Conservation (phyloP, 345 rosid genomes). For the Gossypium longicalyx region DNA sequence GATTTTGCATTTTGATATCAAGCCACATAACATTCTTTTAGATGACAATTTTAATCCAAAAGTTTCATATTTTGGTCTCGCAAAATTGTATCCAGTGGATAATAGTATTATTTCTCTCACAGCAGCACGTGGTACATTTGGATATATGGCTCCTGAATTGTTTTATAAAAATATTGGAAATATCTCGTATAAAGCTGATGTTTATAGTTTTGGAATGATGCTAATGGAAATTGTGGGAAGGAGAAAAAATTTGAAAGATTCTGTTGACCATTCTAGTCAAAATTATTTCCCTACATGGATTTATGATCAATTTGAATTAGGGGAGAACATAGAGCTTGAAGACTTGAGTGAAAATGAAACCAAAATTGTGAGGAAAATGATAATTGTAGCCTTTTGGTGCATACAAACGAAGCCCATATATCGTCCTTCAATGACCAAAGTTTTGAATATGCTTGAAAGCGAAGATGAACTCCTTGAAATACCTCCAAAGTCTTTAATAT, state of each 20-base stretch:
- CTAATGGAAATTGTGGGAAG: conserved; percentile 8
- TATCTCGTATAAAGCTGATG: conserved; percentile 1
- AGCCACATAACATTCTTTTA: not conserved
- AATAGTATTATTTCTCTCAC: too few relatives aligned
- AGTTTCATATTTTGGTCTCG: too few relatives aligned
- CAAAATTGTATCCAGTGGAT: too few relatives aligned
- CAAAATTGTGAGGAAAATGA: not conserved
- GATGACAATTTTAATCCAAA: not conserved
- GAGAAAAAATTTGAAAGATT: not conserved
- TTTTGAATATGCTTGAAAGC: conserved; percentile 1
- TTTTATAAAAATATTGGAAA: conserved; percentile 1
- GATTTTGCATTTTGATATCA: too few relatives aligned
- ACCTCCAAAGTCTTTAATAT: not conserved
- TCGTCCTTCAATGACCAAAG: conserved; percentile 6
- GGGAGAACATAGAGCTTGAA: not conserved
- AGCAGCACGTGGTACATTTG: too few relatives aligned
- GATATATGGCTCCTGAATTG: conserved; percentile 11
- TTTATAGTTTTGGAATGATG: conserved; percentile 11
- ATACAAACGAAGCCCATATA: not conserved
- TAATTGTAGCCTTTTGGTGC: not conserved
- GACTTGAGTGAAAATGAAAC: not conserved
- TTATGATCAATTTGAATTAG: not conserved
- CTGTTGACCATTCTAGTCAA: not conserved
- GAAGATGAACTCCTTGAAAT: not conserved
- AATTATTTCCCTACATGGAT: conserved; percentile 11